These are phyloP conservation scores for Dalbergia cultrata DNA, from an alignment of 306 rosid species.

Conservation along the genomic window DNA sequence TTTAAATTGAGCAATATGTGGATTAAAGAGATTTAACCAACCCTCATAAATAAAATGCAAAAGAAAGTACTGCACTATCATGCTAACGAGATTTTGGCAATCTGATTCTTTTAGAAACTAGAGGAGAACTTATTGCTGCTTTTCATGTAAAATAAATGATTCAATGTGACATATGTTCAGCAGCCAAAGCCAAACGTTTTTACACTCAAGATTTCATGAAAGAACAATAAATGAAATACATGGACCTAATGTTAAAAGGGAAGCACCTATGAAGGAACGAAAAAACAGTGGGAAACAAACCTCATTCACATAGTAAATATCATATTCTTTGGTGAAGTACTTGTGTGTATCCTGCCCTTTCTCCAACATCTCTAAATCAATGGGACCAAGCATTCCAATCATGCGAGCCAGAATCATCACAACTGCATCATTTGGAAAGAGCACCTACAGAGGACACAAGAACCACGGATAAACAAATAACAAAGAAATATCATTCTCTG, in stretches of 20 bases:
- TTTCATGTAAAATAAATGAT: slow-evolving; percentile 3
- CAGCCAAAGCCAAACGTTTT: background rate
- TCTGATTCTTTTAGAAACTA: slow-evolving; percentile 26
- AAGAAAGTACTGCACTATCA: background rate
- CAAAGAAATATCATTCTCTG: slow-evolving; percentile 1
- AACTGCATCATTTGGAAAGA: slow-evolving; percentile 84
- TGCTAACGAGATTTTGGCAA: slow-evolving; percentile 15
- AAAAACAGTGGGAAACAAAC: slow-evolving; percentile 56
- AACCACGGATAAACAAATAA: slow-evolving; percentile 5
- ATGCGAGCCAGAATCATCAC: slow-evolving; percentile 87
- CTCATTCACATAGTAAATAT: slow-evolving; percentile 83
- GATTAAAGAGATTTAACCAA: slow-evolving; percentile 13
- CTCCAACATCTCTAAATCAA: slow-evolving; percentile 85
- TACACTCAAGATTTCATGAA: background rate
- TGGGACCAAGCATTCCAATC: slow-evolving; percentile 87
- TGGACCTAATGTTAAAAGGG: background rate
- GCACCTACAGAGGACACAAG: slow-evolving; percentile 65
- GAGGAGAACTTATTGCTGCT: slow-evolving; percentile 2
- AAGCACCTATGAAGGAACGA: background rate
- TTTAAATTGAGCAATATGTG: slow-evolving; percentile 16
- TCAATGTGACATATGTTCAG: background rate
- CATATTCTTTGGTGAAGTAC: slow-evolving; percentile 90
- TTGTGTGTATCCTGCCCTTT: slow-evolving; percentile 88
- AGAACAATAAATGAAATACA: background rate
- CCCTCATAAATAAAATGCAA: background rate